Percentiles rank a stretch among this genome's conserved stretches.
Conservation (phyloP, 2,329 filamentous ascomycete genomes). For the Diplodia scrobiculata region DNA sequence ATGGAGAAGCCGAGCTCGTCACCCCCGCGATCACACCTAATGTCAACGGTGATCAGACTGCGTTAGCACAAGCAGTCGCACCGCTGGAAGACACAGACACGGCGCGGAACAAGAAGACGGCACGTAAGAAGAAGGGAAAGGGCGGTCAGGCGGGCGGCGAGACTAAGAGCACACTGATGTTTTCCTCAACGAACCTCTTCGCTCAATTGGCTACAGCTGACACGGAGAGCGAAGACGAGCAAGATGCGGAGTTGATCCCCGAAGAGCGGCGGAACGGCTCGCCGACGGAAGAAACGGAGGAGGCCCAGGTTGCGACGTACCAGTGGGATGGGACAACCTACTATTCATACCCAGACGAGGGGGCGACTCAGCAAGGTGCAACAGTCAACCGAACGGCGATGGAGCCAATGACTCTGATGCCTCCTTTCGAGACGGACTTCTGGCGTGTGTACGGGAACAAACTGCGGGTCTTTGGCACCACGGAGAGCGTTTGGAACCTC, state of each 20-base stretch:
- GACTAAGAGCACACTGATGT: not conserved
- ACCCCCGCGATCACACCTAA: not conserved
- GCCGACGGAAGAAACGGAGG: not conserved
- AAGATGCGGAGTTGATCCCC: not conserved
- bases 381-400: not conserved
- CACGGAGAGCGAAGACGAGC: not conserved
- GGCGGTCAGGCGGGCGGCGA: not conserved
- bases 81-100: not conserved
- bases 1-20: not conserved
- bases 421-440: slow-evolving; percentile 55
- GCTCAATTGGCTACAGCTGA: slow-evolving; percentile 9
- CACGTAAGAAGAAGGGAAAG: slow-evolving; percentile 30
- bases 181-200: slow-evolving; percentile 4
- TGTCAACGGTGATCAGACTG: not conserved
- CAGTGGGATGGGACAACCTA: slow-evolving; percentile 9
- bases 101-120: not conserved
- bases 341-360: not conserved
- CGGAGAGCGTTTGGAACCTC: slow-evolving; percentile 47
- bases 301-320: not conserved
- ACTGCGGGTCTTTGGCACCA: slow-evolving; percentile 62
- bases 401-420: slow-evolving; percentile 52
- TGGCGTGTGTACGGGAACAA: slow-evolving; percentile 63
- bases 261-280: not conserved
- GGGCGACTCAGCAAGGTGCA: slow-evolving; percentile 32
- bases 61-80: not conserved